phyloP scores from a whole-genome alignment of 345 rosid genomes.

The Rhizophora apiculata region DNA sequence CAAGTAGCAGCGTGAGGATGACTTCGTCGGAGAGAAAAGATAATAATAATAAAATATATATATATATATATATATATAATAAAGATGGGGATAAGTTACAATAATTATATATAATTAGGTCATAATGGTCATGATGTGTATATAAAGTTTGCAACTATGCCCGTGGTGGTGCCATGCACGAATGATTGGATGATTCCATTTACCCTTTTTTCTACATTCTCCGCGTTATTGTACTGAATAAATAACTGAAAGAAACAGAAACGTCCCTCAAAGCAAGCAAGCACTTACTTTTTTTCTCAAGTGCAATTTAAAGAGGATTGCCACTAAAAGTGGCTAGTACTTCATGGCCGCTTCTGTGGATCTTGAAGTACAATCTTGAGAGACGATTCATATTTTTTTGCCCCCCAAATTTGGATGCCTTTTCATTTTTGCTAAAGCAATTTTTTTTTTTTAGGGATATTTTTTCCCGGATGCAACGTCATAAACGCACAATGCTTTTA shows the following conservation, averaged over 20 bases:
- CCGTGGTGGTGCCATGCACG: conserved; percentile 13
- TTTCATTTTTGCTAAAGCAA: neutral
- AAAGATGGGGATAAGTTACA: neutral
- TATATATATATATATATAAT: too few relatives aligned
- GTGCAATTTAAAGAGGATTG: conserved; percentile 43
- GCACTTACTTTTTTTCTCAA: conserved; percentile 11
- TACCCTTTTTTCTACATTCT: conserved; percentile 36
- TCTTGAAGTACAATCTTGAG: conserved; percentile 3
- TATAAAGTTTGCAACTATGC: conserved; percentile 22
- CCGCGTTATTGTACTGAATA: conserved; percentile 6
- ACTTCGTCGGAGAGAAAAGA: too few relatives aligned
- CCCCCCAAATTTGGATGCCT: neutral
- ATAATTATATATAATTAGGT: neutral
- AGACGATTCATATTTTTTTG: neutral
- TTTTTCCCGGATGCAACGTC: too few relatives aligned
- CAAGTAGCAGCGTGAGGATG: too few relatives aligned
- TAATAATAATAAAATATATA: too few relatives aligned
- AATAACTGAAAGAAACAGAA: conserved; percentile 15
- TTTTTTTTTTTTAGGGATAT: too few relatives aligned
- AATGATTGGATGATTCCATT: conserved; percentile 35
- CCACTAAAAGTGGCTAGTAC: conserved; percentile 43
- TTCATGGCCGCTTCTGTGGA: conserved; percentile 15
- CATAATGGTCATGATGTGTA: conserved; percentile 23
- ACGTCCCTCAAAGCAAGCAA: conserved; percentile 50
- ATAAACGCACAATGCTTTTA: too few relatives aligned